Evolutionary conservation across 345 rosid genomes (phyloP).

Genomic region (Excoecaria agallocha): DNA sequence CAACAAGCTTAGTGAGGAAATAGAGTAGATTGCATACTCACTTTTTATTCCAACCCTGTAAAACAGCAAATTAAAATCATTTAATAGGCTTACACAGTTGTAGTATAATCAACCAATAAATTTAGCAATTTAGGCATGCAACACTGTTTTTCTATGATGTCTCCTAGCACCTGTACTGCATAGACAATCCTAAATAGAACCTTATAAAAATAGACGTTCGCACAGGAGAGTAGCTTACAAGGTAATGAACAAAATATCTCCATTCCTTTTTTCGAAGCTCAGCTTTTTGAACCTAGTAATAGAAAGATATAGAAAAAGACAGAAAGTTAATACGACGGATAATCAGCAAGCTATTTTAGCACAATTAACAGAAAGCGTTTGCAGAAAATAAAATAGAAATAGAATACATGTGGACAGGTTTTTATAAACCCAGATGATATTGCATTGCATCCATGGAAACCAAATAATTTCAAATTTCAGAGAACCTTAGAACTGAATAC

Average conservation of each 20-base stretch:
- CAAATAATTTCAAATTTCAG: neutral
- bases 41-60: slow-evolving; percentile 99
- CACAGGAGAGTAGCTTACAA: slow-evolving; percentile 48
- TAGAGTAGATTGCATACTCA: slow-evolving; percentile 44
- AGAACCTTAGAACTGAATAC: neutral
- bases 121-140: slow-evolving; percentile 12
- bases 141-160: slow-evolving; percentile 2
- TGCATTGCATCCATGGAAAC: neutral
- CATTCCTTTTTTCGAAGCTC: slow-evolving; percentile 92
- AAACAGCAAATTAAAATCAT: slow-evolving; percentile 32
- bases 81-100: slow-evolving; percentile 19
- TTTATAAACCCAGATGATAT: slow-evolving; percentile 1
- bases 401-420: neutral
- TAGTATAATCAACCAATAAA: slow-evolving; percentile 4
- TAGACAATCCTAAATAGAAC: neutral
- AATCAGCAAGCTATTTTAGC: neutral
- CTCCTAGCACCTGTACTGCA: neutral
- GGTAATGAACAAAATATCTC: slow-evolving; percentile 94
- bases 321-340: neutral
- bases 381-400: neutral
- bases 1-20: neutral
- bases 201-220: neutral
- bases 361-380: neutral
- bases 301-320: neutral
- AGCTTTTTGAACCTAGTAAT: slow-evolving; percentile 71